Conservation (phyloP, 164 flowering plant species). For the Cinnamomum micranthum region DNA sequence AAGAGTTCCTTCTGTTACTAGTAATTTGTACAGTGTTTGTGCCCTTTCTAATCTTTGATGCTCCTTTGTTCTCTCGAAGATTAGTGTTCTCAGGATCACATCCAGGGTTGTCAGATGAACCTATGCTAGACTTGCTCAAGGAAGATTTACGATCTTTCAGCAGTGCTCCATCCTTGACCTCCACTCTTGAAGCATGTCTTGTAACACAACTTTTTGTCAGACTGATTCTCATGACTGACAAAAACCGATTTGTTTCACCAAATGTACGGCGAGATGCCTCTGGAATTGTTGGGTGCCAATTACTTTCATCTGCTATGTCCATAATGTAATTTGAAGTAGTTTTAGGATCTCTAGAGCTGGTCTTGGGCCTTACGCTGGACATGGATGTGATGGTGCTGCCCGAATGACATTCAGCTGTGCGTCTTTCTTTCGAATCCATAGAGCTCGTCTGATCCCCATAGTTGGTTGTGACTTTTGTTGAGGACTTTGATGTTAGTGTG, state of each 20-base stretch:
- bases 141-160: conserved; percentile 39
- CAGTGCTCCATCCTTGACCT: conserved; percentile 25
- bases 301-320: conserved; percentile 26
- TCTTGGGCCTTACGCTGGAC: conserved; percentile 2
- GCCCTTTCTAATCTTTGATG: conserved; percentile 29
- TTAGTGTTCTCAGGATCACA: conserved; percentile 12
- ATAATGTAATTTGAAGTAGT: conserved; percentile 15
- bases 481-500: conserved; percentile 4
- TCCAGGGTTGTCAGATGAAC: conserved; percentile 34
- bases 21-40: conserved; percentile 16
- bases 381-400: conserved; percentile 14
- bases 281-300: conserved; percentile 18
- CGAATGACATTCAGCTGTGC: conserved; percentile 22
- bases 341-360: conserved; percentile 7
- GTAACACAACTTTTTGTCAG: conserved; percentile 51
- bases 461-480: conserved; percentile 1
- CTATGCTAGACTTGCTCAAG: conserved; percentile 55
- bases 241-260: conserved; percentile 31
- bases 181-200: conserved; percentile 52
- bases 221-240: conserved; percentile 37
- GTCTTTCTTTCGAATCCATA: conserved; percentile 17
- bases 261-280: conserved; percentile 29
- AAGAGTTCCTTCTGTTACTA: conserved; percentile 14
- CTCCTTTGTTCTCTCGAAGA: conserved; percentile 14
- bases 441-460: conserved; percentile 10